Evolutionary conservation across 192 early-diverging fungal species (phyloP).

Genomic region (Backusella australiensis): DNA sequence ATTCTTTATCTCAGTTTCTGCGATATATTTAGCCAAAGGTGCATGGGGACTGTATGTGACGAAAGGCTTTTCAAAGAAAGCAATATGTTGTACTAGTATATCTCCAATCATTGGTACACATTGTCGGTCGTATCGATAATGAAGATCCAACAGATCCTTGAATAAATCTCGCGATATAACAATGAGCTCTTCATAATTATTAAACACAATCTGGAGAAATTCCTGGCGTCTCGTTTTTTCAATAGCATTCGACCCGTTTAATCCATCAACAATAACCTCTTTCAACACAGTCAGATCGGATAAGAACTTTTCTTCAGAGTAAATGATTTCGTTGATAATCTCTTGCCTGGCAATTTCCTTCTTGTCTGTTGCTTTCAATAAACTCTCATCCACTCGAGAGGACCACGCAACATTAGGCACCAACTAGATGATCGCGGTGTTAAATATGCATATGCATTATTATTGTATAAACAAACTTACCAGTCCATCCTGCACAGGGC

Average conservation of each 20-base stretch:
- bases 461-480: background rate
- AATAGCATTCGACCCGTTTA: slow-evolving; percentile 8
- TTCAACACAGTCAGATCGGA: slow-evolving; percentile 82
- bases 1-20: slow-evolving; percentile 70
- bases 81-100: slow-evolving; percentile 70
- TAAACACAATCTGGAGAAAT: slow-evolving; percentile 80
- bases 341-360: slow-evolving; percentile 88
- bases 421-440: background rate
- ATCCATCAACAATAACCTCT: slow-evolving; percentile 35
- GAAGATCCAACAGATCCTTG: slow-evolving; percentile 53
- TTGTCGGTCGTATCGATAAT: slow-evolving; percentile 53
- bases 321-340: slow-evolving; percentile 90
- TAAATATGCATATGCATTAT: background rate
- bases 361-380: slow-evolving; percentile 68
- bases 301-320: slow-evolving; percentile 90
- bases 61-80: slow-evolving; percentile 69
- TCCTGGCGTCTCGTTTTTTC: slow-evolving; percentile 47
- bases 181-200: slow-evolving; percentile 46
- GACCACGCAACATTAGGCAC: slow-evolving; percentile 58
- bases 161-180: slow-evolving; percentile 56
- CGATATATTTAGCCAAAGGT: slow-evolving; percentile 73
- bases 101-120: slow-evolving; percentile 78
- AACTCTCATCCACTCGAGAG: slow-evolving; percentile 66
- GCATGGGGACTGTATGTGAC: slow-evolving; percentile 84
- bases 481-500: background rate